Evolutionary conservation across 1,284 basidiomycete genomes (phyloP), one percentile per base, ranked within the genome.

Genomic region (Apiotrichum gracile): DNA sequence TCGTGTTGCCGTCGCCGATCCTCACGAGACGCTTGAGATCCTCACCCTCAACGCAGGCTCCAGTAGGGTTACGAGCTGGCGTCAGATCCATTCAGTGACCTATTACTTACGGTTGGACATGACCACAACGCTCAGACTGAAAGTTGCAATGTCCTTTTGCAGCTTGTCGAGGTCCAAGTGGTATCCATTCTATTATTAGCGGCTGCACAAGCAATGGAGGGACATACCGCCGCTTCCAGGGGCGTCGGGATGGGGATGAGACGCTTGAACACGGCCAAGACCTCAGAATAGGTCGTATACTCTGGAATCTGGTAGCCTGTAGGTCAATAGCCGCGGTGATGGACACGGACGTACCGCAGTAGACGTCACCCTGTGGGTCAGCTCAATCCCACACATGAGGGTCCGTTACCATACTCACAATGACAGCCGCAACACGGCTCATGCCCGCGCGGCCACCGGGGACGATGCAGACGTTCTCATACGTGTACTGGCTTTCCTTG

Each of bases 381-480:
- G 52, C 38, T 12, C 14, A 19, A 13, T 17, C 39, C 31, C 16
- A 14, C 31, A 31, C 12, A 10, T 31, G 3, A 31, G 9, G 13
- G 21, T 5, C 19, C 26, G 9, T 10, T n/a, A n/a, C n/a, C n/a
- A 6, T 24, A 56, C 58, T 58, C 49, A 38, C 41, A 62, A 96
- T 83, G 48, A 94, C 91, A 17, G 89, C 87, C 19, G 90, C 90
- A n/a, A 96, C 81, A 55, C 92, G 84, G 17, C 88, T 87, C 61
- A 97, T 80, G 14, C 91, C 91, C 2, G 91, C 80, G 42, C 91
- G 84, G 9, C 91, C 92, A 49, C 91, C 91, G 25, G 91, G 91
- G 7, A 73, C 72, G 48, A 76, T 75, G 53, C 72, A 74, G 8
- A 80, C 77, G 68, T 96, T 96, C 75, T 91, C 89, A 61, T 81